Base-by-base conservation (phyloP, 1,284 basidiomycete genomes). In the Butyriboletus appendiculatus region DNA sequence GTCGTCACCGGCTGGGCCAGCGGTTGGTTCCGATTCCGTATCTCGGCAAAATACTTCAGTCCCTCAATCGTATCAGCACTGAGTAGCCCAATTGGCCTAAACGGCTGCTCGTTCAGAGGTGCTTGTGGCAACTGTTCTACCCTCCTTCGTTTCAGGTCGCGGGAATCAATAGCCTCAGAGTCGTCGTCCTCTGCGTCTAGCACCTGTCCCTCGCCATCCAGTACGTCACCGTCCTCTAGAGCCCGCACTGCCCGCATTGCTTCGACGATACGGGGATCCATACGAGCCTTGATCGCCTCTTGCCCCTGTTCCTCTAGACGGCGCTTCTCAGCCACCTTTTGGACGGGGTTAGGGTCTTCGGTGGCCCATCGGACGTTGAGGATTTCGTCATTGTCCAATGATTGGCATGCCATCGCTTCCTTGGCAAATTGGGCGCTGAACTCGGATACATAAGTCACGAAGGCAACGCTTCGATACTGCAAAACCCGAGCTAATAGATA, bases 381-480 rank as follows among this genome's bases (percentile, higher is more conserved):
- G 61, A 98, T 94, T 72, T 99, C 97, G 71, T 98, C 93, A 65
- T 96, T 93, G 72, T 99, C 96, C 61, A 99, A 79, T 24, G 94
- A 96, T 74, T 99, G 97, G 73, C 96, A 95, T 41, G 95, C 93
- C 97, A 99, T 99, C 1, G 97, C 86, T 73, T 99, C 97, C 70
- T 98, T 98, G 16, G 96, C 97, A 69, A 99, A 99, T 67, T 97
- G 94, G 1, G 94, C 97, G 61, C 86, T 77, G 52, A 89, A 67
- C 69, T 99, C 96, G 40, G 83, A 82, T 50, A 88, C 84, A 75
- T 96, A 99, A 2, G 96, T 98, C 45, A 99, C 96, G 74, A 99
- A 99, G 0, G 94, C 97, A 55, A 98, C 95, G 50, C 92, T 93
- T 53, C 96, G 90, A 69, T 94, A 94, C 68, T 95, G 92, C 33